Evolutionary conservation across 257 asterid genomes (phyloP).

Genomic region (Nicotiana otophora): DNA sequence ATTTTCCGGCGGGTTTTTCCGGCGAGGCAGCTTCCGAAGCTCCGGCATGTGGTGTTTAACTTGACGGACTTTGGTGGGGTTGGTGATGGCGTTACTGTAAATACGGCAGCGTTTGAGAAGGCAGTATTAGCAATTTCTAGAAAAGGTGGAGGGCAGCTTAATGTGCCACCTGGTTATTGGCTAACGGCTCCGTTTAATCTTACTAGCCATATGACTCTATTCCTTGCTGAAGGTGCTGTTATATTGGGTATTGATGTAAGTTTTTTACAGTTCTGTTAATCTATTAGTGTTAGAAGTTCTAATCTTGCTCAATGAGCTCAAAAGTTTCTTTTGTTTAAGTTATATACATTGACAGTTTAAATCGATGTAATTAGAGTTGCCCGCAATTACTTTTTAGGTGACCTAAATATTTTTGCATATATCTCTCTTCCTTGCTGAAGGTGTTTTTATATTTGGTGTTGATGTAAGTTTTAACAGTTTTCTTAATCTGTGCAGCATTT

Average conservation of each 20-base stretch:
- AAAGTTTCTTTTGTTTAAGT: neutral
- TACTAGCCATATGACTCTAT: conserved; percentile 46
- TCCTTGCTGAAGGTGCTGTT: conserved; percentile 49
- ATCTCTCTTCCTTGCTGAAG: conserved; percentile 45
- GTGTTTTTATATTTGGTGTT: conserved; percentile 40
- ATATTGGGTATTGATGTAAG: conserved; percentile 45
- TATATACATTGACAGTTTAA: too few relatives aligned
- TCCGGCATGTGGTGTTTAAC: conserved; percentile 36
- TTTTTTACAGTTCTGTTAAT: neutral
- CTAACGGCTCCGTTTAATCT: conserved; percentile 50
- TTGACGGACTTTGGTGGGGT: conserved; percentile 50
- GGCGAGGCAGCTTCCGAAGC: conserved; percentile 25
- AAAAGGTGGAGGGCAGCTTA: conserved; percentile 50
- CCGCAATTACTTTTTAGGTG: too few relatives aligned
- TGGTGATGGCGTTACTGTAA: conserved; percentile 40
- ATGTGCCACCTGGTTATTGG: conserved; percentile 48
- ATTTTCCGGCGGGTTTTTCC: conserved; percentile 29
- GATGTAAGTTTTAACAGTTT: conserved; percentile 25
- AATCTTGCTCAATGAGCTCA: neutral
- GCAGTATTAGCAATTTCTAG: conserved; percentile 37
- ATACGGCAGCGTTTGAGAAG: conserved; percentile 41
- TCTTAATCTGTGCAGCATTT: neutral
- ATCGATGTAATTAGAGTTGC: too few relatives aligned
- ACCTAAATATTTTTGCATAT: conserved; percentile 11
- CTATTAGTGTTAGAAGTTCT: neutral